A percentile compares a stretch with the other conserved stretches of the same genome.
These are phyloP conservation scores for Dioszegia hungarica DNA, from an alignment of 768 basidiomycete species.

Conservation along the genomic window DNA sequence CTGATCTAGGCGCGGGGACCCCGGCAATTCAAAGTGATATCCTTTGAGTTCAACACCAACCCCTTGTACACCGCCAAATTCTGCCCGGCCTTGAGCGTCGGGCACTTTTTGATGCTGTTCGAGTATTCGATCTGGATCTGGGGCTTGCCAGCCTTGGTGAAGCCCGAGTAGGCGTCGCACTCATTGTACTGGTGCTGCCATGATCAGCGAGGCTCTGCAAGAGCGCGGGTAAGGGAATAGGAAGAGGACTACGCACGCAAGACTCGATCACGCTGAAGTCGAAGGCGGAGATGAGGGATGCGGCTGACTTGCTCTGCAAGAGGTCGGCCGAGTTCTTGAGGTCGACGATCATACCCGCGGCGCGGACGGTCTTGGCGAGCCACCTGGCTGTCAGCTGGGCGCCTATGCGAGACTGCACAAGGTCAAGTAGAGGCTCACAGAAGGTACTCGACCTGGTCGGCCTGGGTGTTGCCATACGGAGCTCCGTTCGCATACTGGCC, in stretches of 20 bases:
- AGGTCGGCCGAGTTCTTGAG: constrained; percentile 32
- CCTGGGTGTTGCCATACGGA: constrained; percentile 22
- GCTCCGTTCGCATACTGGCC: constrained; percentile 13
- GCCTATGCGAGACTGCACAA: no score
- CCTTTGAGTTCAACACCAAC: not conserved
- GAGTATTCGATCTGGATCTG: constrained; percentile 32
- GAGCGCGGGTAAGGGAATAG: no score
- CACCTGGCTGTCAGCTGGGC: no score
- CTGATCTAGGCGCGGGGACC: not conserved
- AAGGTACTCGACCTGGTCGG: constrained; percentile 31
- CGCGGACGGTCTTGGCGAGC: constrained; percentile 20
- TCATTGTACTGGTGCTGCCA: constrained; percentile 21
- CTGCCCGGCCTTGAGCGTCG: constrained; percentile 14
- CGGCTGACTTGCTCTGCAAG: constrained; percentile 10
- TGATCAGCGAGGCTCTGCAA: not conserved
- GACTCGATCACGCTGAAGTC: constrained; percentile 35
- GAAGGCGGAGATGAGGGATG: constrained; percentile 19
- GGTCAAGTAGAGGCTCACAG: no score
- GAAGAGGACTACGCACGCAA: constrained; percentile 26
- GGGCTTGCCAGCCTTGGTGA: constrained; percentile 30
- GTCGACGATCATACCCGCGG: constrained; percentile 13
- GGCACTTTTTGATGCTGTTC: constrained; percentile 15
- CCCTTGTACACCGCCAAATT: constrained; percentile 13
- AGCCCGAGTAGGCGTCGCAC: constrained; percentile 26
- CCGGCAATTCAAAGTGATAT: not conserved